Base-by-base conservation (phyloP, 2,329 filamentous ascomycete genomes). In the Hysterium pulicare region DNA sequence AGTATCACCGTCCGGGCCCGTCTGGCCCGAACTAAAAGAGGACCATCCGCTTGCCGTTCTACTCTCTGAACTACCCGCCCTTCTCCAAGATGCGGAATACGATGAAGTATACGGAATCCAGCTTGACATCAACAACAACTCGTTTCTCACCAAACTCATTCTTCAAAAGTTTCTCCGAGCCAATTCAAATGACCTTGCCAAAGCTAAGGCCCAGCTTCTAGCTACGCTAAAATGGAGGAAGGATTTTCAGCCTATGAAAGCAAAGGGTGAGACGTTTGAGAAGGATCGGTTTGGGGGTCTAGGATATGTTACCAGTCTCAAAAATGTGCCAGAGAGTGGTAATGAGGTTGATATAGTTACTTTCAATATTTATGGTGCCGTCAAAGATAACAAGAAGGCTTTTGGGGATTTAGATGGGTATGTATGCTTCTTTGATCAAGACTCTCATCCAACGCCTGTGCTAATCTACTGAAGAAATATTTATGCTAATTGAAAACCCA, bases 91-190 rank as follows among this genome's bases (percentile, higher is more conserved):
- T 45, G 71, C 79, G 39, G 75, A 70, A 13, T 77, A 95, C 68
- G 71, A 71, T 39, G 90, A 96, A 74, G 87, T 96, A 77, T 97
- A 90, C 82, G 90, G 90, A 37, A 82, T 96, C 41, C 72, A 78
- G 23, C 79, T 96, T 33, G 42, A 50, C 17, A 50, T 54, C 35
- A 53, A 56, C 13, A 52, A 58, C 30, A 61, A 62, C 32, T 76
- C 89, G 56, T 76, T 90, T 40, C 87, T 87, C 41, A 90, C 86
- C 36, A 84, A 86, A 62, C 83, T 95, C 55, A 80, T 96, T 39
- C 75, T 96, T 37, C 89, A 95, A 64, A 97, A 96, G 73, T 96
- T 90, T 71, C 79, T 97, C 42, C 87, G 90, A 54, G 91, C 90
- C 63, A 96, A 96, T 65, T 82, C 83, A 48, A 83, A 84, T 48